Percentiles rank a stretch among this genome's conserved stretches.
phyloP scores from a whole-genome alignment of 2,329 filamentous ascomycete genomes.

The Penicillium sclerotiorum region DNA sequence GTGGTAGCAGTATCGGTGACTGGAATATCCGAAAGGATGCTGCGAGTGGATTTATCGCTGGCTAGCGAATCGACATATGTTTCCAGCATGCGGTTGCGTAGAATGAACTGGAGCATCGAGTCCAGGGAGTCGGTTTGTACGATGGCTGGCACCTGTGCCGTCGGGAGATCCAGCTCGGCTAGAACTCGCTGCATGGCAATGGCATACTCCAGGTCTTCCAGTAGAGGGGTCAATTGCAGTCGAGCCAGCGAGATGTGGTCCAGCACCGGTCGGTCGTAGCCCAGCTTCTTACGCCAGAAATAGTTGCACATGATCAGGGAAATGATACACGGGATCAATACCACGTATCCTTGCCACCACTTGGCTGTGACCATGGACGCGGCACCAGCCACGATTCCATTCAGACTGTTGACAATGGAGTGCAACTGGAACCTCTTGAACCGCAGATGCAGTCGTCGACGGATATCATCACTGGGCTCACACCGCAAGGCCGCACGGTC shows the following conservation, averaged over 20 bases:
- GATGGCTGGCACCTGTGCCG: constrained; percentile 5
- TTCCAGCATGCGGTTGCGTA: constrained; percentile 31
- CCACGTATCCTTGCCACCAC: constrained; percentile 57
- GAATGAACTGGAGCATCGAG: constrained; percentile 28
- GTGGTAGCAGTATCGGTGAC: neutral
- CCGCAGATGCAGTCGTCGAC: constrained; percentile 38
- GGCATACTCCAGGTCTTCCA: constrained; percentile 33
- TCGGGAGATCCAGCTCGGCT: constrained; percentile 6
- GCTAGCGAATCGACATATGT: constrained; percentile 30
- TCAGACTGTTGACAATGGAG: constrained; percentile 48
- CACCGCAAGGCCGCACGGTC: constrained; percentile 25
- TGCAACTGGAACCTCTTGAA: constrained; percentile 50
- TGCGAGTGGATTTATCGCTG: constrained; percentile 15
- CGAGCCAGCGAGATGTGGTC: constrained; percentile 8
- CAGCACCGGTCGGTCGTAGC: constrained; percentile 47
- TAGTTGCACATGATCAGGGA: constrained; percentile 51
- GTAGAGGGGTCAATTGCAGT: constrained; percentile 21
- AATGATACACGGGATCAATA: constrained; percentile 55
- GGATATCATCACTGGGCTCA: constrained; percentile 30
- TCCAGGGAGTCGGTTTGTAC: constrained; percentile 18
- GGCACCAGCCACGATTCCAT: constrained; percentile 52
- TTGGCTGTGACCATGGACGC: constrained; percentile 56
- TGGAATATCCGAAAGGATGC: constrained; percentile 8
- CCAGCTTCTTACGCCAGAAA: constrained; percentile 53
- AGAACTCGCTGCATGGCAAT: constrained; percentile 23